These are phyloP conservation scores for Nitzschia inconspicua DNA, from an alignment of 108 stramenopile genomes.

Conservation along the genomic window DNA sequence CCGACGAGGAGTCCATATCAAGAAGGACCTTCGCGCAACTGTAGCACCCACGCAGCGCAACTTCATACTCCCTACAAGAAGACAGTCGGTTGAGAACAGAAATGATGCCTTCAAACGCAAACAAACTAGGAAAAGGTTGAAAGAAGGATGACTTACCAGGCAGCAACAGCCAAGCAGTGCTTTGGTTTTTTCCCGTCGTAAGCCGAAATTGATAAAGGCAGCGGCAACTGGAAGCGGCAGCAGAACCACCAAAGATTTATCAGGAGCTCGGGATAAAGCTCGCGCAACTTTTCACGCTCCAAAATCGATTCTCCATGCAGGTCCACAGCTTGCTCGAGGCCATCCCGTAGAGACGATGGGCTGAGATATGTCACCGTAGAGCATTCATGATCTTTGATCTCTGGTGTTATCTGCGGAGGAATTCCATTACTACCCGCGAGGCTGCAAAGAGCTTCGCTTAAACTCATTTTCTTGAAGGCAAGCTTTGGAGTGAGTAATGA, in stretches of 20 bases:
- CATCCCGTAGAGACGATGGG: slow-evolving; percentile 51
- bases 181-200: slow-evolving; percentile 7
- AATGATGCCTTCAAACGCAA: background rate
- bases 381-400: slow-evolving; percentile 19
- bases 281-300: slow-evolving; percentile 53
- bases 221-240: slow-evolving; percentile 74
- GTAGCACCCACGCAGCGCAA: slow-evolving; percentile 60
- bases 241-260: slow-evolving; percentile 89
- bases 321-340: slow-evolving; percentile 59
- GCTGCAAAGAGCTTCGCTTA: slow-evolving; percentile 31
- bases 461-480: slow-evolving; percentile 50
- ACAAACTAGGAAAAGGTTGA: background rate
- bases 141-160: slow-evolving; percentile 40
- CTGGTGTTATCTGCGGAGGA: slow-evolving; percentile 56
- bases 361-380: slow-evolving; percentile 62
- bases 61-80: slow-evolving; percentile 39
- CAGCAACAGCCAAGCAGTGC: slow-evolving; percentile 62
- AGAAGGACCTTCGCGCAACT: slow-evolving; percentile 61
- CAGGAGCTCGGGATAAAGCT: slow-evolving; percentile 63
- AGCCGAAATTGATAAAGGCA: slow-evolving; percentile 56
- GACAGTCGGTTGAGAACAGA: background rate
- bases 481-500: slow-evolving; percentile 48
- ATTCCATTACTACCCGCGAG: slow-evolving; percentile 16
- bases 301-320: slow-evolving; percentile 74
- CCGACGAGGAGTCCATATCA: background rate